Base-by-base conservation (phyloP, 345 rosid genomes). In the Pugionium cornutum region DNA sequence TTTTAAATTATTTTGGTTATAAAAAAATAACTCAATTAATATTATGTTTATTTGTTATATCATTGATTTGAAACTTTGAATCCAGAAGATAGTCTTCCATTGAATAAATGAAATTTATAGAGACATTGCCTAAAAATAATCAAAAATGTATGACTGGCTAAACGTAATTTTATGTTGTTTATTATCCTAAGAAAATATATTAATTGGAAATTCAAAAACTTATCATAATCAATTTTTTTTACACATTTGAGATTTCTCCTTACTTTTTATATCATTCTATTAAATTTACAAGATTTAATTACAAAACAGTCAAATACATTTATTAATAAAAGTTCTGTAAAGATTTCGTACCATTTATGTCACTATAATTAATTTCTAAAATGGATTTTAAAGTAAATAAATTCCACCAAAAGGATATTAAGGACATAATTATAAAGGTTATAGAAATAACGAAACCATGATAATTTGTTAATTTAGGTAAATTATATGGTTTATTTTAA, bases 261-360 rank as follows among this genome's bases (percentile, higher is more conserved):
- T 34, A 3, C 32, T 8, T 30, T 40, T 35, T 28, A 28, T 34
- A 7, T 52, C 2, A 49, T 18, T 53, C 2, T 31, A 10, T 30
- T 37, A 53, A 25, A 70, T 54, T 50, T 25, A 46, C 51, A 39
- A 70, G 33, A 18, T 25, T 39, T 56, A 53, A 62, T 36, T 2
- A 10, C 3, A 44, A n/a, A 34, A 27, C 27, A 42, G 31, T 46
- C 56, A 62, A 46, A 54, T 0, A 39, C 6, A 11, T 39, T 52
- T 3, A 28, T 9, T 43, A 50, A 40, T 7, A 10, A 43, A 69
- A 29, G 11, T 40, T 29, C 4, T 27, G 10, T 27, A 40, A 33
- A 4, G 5, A 44, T 62, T 53, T 70, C 6, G 6, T 62, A 30
- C n/a, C 57, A 53, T 28, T 51, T 62, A 37, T 45, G 33, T 26